Percentiles rank a stretch among this genome's conserved stretches.
Evolutionary conservation across 768 basidiomycete species (phyloP).

Genomic region (Suillus lakei): DNA sequence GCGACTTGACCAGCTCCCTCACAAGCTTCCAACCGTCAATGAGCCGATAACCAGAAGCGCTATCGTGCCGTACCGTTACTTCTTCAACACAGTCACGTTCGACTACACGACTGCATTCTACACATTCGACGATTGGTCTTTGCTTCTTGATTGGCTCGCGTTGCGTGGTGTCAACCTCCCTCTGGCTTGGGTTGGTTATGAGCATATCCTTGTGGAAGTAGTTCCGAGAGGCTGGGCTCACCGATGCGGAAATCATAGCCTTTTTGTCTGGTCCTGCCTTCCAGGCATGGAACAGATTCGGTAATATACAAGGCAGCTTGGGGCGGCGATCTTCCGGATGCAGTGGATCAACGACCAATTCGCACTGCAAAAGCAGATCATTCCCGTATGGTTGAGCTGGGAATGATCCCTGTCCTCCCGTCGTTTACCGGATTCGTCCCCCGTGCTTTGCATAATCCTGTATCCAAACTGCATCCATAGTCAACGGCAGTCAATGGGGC

Average conservation of each 20-base stretch:
- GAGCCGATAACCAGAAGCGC: conserved; percentile 35
- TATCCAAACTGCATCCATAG: conserved; percentile 42
- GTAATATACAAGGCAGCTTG: conserved; percentile 48
- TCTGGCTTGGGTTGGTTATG: conserved; percentile 47
- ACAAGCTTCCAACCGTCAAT: conserved; percentile 35
- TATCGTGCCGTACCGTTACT: conserved; percentile 44
- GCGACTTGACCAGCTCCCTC: conserved; percentile 37
- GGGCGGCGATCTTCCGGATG: conserved; percentile 37
- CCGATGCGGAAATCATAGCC: conserved; percentile 36
- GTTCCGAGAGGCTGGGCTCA: conserved; percentile 43
- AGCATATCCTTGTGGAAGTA: conserved; percentile 40
- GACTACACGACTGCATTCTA: conserved; percentile 46
- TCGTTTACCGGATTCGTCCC: conserved; percentile 49
- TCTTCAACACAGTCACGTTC: conserved; percentile 50
- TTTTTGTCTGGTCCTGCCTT: conserved; percentile 47
- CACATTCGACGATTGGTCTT: conserved; percentile 43
- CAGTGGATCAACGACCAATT: conserved; percentile 46
- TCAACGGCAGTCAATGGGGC: conserved; percentile 39
- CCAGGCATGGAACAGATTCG: conserved; percentile 48
- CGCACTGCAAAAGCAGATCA: conserved; percentile 39
- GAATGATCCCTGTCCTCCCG: conserved; percentile 48
- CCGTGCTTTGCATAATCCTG: conserved; percentile 28
- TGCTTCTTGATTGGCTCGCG: conserved; percentile 47
- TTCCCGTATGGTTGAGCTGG: conserved; percentile 45
- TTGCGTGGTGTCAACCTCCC: conserved; percentile 47